Evolutionary conservation across 1,284 basidiomycete genomes (phyloP).

Genomic region (Prillingera fragicola): DNA sequence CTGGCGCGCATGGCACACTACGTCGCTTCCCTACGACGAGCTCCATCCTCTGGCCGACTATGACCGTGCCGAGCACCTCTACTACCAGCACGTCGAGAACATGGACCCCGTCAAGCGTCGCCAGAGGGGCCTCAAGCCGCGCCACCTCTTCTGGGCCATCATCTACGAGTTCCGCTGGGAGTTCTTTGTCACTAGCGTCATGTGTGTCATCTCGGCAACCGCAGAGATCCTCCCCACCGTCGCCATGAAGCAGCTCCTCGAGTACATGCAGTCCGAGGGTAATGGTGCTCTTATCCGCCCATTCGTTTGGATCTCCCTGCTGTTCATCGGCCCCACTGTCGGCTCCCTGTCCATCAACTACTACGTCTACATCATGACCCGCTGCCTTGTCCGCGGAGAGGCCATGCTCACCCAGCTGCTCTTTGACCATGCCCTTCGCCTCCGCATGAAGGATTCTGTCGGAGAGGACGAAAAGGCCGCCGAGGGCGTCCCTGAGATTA

Average conservation of each 20-base stretch:
- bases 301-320: slow-evolving; percentile 60
- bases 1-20: slow-evolving; percentile 44
- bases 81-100: slow-evolving; percentile 38
- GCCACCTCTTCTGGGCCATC: slow-evolving; percentile 34
- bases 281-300: slow-evolving; percentile 49
- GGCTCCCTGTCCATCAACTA: slow-evolving; percentile 38
- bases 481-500: slow-evolving; percentile 11
- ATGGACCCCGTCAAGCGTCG: slow-evolving; percentile 44
- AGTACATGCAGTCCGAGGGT: slow-evolving; percentile 52
- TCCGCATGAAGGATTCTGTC: slow-evolving; percentile 53
- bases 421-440: slow-evolving; percentile 64
- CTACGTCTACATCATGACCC: slow-evolving; percentile 47
- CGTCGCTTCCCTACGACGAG: slow-evolving; percentile 42
- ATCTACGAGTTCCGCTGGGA: slow-evolving; percentile 29
- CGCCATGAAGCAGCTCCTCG: slow-evolving; percentile 52
- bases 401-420: slow-evolving; percentile 63
- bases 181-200: slow-evolving; percentile 25
- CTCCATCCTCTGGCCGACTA: slow-evolving; percentile 58
- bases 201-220: slow-evolving; percentile 33
- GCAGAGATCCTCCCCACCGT: slow-evolving; percentile 51
- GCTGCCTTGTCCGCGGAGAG: slow-evolving; percentile 54
- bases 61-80: slow-evolving; percentile 52
- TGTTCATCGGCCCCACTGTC: slow-evolving; percentile 56
- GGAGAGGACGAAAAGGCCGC: slow-evolving; percentile 22
- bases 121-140: slow-evolving; percentile 28